Evolutionary conservation across 1,139 yeast species (phyloP).

Genomic region (Candida tropicalis): DNA sequence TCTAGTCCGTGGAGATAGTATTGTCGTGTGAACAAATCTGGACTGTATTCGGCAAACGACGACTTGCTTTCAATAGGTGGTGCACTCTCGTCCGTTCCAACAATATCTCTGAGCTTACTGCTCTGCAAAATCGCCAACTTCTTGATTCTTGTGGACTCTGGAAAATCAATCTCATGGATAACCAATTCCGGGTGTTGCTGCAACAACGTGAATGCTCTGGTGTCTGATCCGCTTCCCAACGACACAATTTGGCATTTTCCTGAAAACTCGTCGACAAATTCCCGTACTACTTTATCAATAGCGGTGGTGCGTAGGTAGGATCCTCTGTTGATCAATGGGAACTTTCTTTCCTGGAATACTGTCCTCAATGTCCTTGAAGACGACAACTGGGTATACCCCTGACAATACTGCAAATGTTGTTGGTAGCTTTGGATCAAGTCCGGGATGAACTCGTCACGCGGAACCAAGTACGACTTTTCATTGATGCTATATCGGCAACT

Average conservation of each 20-base stretch:
- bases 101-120: slow-evolving; percentile 21
- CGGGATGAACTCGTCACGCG: slow-evolving; percentile 51
- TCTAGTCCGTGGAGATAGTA: slow-evolving; percentile 63
- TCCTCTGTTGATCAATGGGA: slow-evolving; percentile 83
- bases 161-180: slow-evolving; percentile 79
- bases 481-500: slow-evolving; percentile 70
- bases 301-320: slow-evolving; percentile 75
- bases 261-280: slow-evolving; percentile 43
- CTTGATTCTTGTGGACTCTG: slow-evolving; percentile 62
- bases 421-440: slow-evolving; percentile 45
- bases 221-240: slow-evolving; percentile 96
- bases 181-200: slow-evolving; percentile 25
- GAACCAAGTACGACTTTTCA: slow-evolving; percentile 51
- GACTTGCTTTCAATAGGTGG: slow-evolving; percentile 22
- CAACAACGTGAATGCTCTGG: slow-evolving; percentile 64
- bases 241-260: slow-evolving; percentile 65
- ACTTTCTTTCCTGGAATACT: slow-evolving; percentile 49
- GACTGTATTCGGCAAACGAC: slow-evolving; percentile 25
- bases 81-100: slow-evolving; percentile 19
- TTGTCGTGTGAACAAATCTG: slow-evolving; percentile 41
- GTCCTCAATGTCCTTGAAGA: slow-evolving; percentile 44
- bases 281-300: slow-evolving; percentile 56
- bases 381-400: slow-evolving; percentile 43
- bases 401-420: slow-evolving; percentile 36
- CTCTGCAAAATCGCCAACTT: slow-evolving; percentile 50